Base-by-base conservation (phyloP, 768 basidiomycete genomes). In the Lentinus brumalis region DNA sequence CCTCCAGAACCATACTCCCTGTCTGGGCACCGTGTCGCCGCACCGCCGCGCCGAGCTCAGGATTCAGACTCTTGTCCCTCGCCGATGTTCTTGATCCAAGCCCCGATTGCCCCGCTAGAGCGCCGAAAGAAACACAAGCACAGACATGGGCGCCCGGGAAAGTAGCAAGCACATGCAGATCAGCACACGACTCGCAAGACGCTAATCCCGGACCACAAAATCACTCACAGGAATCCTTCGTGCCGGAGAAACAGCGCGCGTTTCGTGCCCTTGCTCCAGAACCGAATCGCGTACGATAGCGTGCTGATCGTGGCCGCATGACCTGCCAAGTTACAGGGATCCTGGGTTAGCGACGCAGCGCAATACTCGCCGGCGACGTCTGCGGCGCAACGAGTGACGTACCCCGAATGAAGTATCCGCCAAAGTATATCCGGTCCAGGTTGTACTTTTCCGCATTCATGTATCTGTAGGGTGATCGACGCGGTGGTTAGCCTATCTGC, bases 381-480 rank as follows among this genome's bases (percentile, higher is more conserved):
- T 50, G 52, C 10, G 18, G 41, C 52, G 45, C 30, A n/a, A 8
- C 5, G 41, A 16, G 35, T 64, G 63, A 74, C 86, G 58, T 67
- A 94, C 93, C 96, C 81, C 97, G 84, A 74, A 99, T 99, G 77
- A 98, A 99, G 76, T 93, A 98, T 3, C 97, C 97, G 29, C 97
- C 96, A 81, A 98, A 99, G 79, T 98, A 99, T 66, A 99, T 98
- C 71, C 93, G 86, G 69, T 97, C 93, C 61, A 99, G 75, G 67
- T 92, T 88, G 74, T 98, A 97, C 79, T 98, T 98, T 74, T 98
- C 97, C 57, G 97, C 97, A 73, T 99, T 98, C 97, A 99, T 98
- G 75, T 95, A 98, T 49, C 31, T 59, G 57, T 4, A 35, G 51
- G 31, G 26, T 49, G 40, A 53, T 42, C 50, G 14, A n/a, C 39